These are phyloP conservation scores for Mycena metata DNA, from an alignment of 768 basidiomycete genomes.

Conservation along the genomic window DNA sequence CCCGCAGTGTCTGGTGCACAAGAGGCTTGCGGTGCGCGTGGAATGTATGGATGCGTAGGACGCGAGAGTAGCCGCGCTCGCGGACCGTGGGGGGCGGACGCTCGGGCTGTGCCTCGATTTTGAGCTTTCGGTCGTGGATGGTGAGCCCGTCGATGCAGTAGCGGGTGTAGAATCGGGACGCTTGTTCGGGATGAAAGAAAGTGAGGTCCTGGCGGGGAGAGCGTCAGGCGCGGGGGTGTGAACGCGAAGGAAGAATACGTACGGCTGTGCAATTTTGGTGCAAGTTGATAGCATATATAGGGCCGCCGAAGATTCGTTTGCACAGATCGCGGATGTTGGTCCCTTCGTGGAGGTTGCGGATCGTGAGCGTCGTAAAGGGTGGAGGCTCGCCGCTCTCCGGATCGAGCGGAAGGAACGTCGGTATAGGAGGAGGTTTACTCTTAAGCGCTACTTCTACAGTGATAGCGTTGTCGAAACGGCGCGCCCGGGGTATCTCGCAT, in stretches of 20 bases:
- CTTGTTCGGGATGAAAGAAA: conserved; percentile 13
- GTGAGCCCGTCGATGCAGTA: background rate
- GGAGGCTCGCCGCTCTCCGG: background rate
- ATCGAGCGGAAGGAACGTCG: background rate
- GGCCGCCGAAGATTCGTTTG: conserved; percentile 3
- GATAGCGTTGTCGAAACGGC: background rate
- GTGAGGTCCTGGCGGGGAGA: background rate
- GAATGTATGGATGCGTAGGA: background rate
- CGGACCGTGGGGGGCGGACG: background rate
- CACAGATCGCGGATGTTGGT: conserved; percentile 4
- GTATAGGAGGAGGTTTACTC: too few relatives aligned
- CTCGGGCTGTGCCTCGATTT: background rate
- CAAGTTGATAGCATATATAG: background rate
- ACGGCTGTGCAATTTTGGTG: background rate
- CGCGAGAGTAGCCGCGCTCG: conserved; percentile 7
- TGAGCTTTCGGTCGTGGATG: background rate
- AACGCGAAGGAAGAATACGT: background rate
- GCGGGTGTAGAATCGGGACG: conserved; percentile 18
- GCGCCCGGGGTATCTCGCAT: background rate
- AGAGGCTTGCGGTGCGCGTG: background rate
- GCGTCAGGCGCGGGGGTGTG: background rate
- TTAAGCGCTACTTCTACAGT: background rate
- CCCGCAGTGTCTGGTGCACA: background rate
- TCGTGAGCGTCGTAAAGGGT: background rate
- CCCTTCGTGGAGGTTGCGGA: background rate